phyloP scores from a whole-genome alignment of 768 basidiomycete species.

The Kwoniella sp. region DNA sequence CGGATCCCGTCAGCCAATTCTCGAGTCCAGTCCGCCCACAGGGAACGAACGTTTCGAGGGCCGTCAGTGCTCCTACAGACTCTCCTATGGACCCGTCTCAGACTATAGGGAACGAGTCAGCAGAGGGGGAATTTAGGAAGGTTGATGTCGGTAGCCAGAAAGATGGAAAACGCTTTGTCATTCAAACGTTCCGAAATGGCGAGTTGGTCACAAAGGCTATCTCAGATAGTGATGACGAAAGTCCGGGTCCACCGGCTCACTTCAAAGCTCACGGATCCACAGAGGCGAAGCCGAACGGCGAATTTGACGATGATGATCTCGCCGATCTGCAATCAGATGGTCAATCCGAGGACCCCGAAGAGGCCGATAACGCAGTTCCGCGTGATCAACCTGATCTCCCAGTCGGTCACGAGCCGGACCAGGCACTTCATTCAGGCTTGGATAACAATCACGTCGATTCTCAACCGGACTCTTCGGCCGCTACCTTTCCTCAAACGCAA shows the following conservation, averaged over 20 bases:
- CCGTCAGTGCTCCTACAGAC: no score
- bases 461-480: neutral
- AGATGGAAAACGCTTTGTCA: no score
- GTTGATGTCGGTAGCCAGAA: no score
- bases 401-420: no score
- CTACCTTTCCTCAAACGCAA: neutral
- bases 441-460: neutral
- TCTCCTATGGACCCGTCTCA: no score
- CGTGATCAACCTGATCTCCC: neutral
- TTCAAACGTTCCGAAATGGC: no score
- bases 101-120: no score
- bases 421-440: neutral
- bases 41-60: neutral
- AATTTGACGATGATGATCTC: neutral
- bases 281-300: neutral
- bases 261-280: neutral
- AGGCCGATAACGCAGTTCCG: neutral
- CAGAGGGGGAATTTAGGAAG: no score
- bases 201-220: no score
- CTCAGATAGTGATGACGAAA: no score
- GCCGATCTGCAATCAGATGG: neutral
- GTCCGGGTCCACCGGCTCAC: no score
- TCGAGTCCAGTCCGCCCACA: slow-evolving; percentile 8
- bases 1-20: slow-evolving; percentile 27
- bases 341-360: neutral